These are phyloP conservation scores for Podospora australis DNA, from an alignment of 495 filamentous ascomycete species.

Conservation along the genomic window DNA sequence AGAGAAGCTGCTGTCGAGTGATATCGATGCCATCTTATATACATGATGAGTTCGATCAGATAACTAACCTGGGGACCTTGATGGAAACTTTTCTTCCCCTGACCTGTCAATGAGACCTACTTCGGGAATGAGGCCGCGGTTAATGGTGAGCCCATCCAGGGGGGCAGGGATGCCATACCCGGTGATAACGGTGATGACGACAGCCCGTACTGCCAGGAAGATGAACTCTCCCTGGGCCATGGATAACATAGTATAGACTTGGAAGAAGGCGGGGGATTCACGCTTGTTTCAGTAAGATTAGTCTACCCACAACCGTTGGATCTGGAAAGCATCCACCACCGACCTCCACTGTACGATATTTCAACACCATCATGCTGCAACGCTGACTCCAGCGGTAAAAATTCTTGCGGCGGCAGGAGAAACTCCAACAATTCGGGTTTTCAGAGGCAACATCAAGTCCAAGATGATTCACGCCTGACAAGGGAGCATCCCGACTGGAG, in stretches of 20 bases:
- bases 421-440: no score
- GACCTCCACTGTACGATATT: no score
- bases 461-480: slow-evolving; percentile 5
- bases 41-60: background rate
- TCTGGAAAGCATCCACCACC: no score
- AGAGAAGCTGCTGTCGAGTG: background rate
- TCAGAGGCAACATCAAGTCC: no score
- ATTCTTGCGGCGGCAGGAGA: no score
- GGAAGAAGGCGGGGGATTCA: background rate
- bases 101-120: no score
- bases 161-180: background rate
- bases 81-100: no score
- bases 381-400: no score
- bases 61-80: background rate
- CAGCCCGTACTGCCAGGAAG: background rate
- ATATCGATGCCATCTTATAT: slow-evolving; percentile 9
- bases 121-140: background rate
- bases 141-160: slow-evolving; percentile 1
- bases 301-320: slow-evolving; percentile 3
- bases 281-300: slow-evolving; percentile 21
- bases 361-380: no score
- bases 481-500: slow-evolving; percentile 6
- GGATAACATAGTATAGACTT: no score
- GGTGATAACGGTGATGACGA: slow-evolving; percentile 4
- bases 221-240: no score